A percentile compares a stretch with the other conserved stretches of the same genome.
Conservation (phyloP, 305 asterid species). For the Petunia hybrid region DNA sequence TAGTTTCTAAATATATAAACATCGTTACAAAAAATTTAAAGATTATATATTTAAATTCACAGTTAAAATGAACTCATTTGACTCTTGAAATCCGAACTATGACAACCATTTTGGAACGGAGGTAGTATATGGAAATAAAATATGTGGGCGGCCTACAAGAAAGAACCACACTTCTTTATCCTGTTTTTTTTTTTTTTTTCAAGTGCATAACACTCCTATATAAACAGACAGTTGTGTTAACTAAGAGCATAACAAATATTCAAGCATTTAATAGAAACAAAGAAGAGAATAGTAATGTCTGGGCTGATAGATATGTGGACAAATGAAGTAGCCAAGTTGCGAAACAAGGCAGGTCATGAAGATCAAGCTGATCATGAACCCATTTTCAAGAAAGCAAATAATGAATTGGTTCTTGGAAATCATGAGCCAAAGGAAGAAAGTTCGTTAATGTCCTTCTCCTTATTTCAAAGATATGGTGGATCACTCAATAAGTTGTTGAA, state of each 20-base stretch:
- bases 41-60: too few species aligned
- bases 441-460: background rate
- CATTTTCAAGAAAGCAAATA: background rate
- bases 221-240: background rate
- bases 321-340: constrained; percentile 50
- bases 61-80: too few species aligned
- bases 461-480: constrained; percentile 15
- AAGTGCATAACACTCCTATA: background rate
- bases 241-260: background rate
- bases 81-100: too few species aligned
- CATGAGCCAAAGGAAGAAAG: too few species aligned
- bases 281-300: constrained; percentile 38
- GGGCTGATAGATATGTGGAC: constrained; percentile 52
- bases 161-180: background rate
- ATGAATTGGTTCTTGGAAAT: background rate
- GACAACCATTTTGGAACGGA: too few species aligned
- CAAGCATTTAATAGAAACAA: background rate
- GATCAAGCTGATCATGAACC: constrained; percentile 9
- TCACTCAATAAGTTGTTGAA: background rate
- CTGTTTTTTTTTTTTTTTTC: too few species aligned
- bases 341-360: constrained; percentile 39
- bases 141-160: background rate
- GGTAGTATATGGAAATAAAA: background rate
- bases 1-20: too few species aligned
- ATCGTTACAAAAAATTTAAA: too few species aligned